Percentiles rank a stretch among this genome's conserved stretches.
Evolutionary conservation across 176 grass and related monocot species (phyloP).

Genomic region (Hyparrhenia diplandra): DNA sequence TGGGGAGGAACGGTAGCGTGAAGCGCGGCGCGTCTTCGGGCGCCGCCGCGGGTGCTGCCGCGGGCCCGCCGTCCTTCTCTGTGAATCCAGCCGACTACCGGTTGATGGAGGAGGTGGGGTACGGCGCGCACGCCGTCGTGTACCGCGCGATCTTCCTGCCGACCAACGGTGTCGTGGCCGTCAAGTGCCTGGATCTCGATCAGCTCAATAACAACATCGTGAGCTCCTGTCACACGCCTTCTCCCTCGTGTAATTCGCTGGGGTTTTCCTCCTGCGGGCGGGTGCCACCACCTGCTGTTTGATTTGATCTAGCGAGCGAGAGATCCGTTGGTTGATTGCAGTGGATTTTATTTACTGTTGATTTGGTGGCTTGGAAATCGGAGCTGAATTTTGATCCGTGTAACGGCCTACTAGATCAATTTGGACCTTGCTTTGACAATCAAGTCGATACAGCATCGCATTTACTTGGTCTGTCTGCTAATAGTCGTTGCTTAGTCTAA

Average conservation of each 20-base stretch:
- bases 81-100: slow-evolving; percentile 57
- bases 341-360: slow-evolving; percentile 4
- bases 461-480: slow-evolving; percentile 24
- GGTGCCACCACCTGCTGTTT: slow-evolving; percentile 9
- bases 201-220: slow-evolving; percentile 98
- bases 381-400: neutral
- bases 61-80: slow-evolving; percentile 49
- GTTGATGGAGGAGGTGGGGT: slow-evolving; percentile 78
- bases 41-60: neutral
- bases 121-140: slow-evolving; percentile 90
- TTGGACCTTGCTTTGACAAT: neutral
- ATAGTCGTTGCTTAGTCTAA: slow-evolving; percentile 20
- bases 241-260: neutral
- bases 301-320: slow-evolving; percentile 16
- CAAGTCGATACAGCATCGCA: neutral
- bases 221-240: slow-evolving; percentile 1
- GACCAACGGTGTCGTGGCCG: slow-evolving; percentile 60
- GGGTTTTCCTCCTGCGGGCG: neutral
- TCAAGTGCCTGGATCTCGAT: slow-evolving; percentile 99
- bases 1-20: slow-evolving; percentile 40
- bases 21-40: slow-evolving; percentile 10
- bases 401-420: neutral
- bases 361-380: slow-evolving; percentile 23
- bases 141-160: slow-evolving; percentile 82
- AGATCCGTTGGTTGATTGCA: slow-evolving; percentile 42